These are phyloP conservation scores for Gloeopeniophorella convolvens DNA, from an alignment of 768 basidiomycete species.

Conservation along the genomic window DNA sequence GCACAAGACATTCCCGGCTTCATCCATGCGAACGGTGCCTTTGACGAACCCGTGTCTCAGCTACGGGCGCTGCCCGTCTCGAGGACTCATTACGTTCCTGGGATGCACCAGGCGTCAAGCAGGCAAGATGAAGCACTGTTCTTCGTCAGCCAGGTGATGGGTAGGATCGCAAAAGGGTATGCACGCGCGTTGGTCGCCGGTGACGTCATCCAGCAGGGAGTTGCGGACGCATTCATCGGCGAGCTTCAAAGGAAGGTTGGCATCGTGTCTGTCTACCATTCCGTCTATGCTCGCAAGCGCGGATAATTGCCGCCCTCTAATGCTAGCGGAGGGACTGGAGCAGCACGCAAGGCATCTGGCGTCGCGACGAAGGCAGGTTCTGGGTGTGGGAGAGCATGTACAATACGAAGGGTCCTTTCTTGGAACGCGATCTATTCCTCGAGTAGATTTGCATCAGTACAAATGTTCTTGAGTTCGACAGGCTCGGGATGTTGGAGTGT, in stretches of 20 bases:
- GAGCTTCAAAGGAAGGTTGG: constrained; percentile 7
- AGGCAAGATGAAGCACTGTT: background rate
- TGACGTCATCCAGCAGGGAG: background rate
- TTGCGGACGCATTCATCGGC: constrained; percentile 8
- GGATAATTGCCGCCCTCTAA: too few relatives aligned
- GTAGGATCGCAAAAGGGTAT: background rate
- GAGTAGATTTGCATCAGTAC: too few relatives aligned
- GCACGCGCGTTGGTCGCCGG: constrained; percentile 11
- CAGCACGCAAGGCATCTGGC: too few relatives aligned
- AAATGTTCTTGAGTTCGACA: too few relatives aligned
- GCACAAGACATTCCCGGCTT: constrained; percentile 9
- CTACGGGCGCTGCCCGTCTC: constrained; percentile 18
- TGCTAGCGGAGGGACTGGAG: too few relatives aligned
- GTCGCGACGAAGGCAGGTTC: too few relatives aligned
- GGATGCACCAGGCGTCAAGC: background rate
- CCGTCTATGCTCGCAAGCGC: constrained; percentile 15
- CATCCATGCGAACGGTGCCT: constrained; percentile 3
- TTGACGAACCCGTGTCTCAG: constrained; percentile 6
- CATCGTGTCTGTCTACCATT: constrained; percentile 12
- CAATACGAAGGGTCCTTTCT: too few relatives aligned
- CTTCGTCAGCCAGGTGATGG: constrained; percentile 10
- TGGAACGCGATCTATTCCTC: too few relatives aligned
- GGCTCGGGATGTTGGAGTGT: too few relatives aligned
- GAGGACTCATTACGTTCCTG: background rate
- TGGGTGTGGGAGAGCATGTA: too few relatives aligned